A percentile compares a stretch with the other conserved stretches of the same genome.
These are phyloP conservation scores for Hippophae rhamnoides DNA, from an alignment of 306 rosid species.

Conservation along the genomic window DNA sequence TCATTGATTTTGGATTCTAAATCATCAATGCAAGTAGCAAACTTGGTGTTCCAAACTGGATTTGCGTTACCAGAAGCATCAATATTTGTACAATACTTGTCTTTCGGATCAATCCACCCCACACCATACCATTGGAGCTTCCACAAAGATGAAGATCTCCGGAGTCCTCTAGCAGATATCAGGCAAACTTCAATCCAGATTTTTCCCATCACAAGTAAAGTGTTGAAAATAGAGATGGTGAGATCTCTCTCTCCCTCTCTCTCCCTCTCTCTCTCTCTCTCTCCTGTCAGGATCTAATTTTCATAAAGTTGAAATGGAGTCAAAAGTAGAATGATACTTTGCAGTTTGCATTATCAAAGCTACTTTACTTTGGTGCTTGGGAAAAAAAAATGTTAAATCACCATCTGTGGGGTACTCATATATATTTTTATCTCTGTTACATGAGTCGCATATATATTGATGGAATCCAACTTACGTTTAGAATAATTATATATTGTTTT, in stretches of 20 bases:
- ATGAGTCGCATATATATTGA: too few species aligned
- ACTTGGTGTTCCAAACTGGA: slow-evolving; percentile 79
- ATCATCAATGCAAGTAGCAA: slow-evolving; percentile 46
- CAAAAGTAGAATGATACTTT: slow-evolving; percentile 16
- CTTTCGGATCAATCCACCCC: slow-evolving; percentile 66
- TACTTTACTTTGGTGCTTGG: slow-evolving; percentile 35
- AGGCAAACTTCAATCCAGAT: slow-evolving; percentile 67
- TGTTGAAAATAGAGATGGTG: slow-evolving; percentile 15
- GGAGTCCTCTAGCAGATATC: slow-evolving; percentile 67
- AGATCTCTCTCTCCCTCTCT: slow-evolving; percentile 17
- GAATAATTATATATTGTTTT: too few species aligned
- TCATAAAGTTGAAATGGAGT: slow-evolving; percentile 17
- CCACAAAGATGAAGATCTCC: slow-evolving; percentile 51
- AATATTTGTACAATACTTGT: slow-evolving; percentile 74
- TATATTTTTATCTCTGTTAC: too few species aligned
- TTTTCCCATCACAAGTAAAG: slow-evolving; percentile 40
- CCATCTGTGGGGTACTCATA: too few species aligned
- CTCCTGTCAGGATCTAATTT: not conserved
- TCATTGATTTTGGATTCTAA: slow-evolving; percentile 34
- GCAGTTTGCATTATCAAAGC: slow-evolving; percentile 31
- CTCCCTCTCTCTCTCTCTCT: slow-evolving; percentile 20
- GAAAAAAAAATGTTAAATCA: too few species aligned
- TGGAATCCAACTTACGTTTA: too few species aligned
- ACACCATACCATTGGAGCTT: slow-evolving; percentile 84
- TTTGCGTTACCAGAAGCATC: slow-evolving; percentile 61